A percentile compares a stretch with the other conserved stretches of the same genome.
phyloP scores from a whole-genome alignment of 1,284 basidiomycete species.

The Cutaneotrichosporon cavernicola region DNA sequence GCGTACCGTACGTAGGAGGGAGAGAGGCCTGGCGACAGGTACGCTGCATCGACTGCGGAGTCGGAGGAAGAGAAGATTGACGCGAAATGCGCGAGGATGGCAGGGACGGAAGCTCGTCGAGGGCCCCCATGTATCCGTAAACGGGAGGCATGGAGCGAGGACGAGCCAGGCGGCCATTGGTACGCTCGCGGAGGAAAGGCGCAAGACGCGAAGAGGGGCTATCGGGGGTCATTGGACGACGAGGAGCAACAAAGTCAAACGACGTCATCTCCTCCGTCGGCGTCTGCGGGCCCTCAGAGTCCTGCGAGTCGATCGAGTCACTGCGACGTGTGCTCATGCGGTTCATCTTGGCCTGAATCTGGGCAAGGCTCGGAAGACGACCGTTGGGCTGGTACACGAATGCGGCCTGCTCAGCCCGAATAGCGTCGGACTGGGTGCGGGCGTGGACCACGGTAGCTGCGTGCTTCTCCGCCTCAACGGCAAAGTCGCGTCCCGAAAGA shows the following conservation, averaged over 20 bases:
- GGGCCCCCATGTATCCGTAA: constrained; percentile 2
- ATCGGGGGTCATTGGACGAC: constrained; percentile 17
- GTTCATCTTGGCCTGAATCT: constrained; percentile 48
- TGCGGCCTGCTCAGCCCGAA: not conserved
- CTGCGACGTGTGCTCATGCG: constrained; percentile 15
- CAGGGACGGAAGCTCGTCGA: not conserved
- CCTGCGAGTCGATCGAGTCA: constrained; percentile 30
- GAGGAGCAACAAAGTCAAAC: constrained; percentile 19
- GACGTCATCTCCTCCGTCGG: constrained; percentile 39
- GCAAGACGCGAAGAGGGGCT: constrained; percentile 38
- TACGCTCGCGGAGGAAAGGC: constrained; percentile 45
- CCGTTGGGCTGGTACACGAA: constrained; percentile 8
- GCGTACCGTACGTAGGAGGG: constrained; percentile 1
- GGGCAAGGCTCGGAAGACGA: constrained; percentile 42
- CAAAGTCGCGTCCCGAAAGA: constrained; percentile 38
- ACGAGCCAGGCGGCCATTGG: constrained; percentile 37
- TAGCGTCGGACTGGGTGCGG: constrained; percentile 13
- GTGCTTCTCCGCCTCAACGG: constrained; percentile 22
- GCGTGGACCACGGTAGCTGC: constrained; percentile 25
- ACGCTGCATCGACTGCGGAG: constrained; percentile 10
- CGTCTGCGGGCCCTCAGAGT: constrained; percentile 42
- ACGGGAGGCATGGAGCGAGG: constrained; percentile 40
- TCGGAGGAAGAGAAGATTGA: constrained; percentile 13
- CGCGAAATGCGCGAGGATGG: not conserved
- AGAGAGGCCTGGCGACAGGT: constrained; percentile 15